Evolutionary conservation across 108 stramenopile genomes (phyloP), one percentile per base, ranked within the genome.

Genomic region (Discostella pseudostelligera): DNA sequence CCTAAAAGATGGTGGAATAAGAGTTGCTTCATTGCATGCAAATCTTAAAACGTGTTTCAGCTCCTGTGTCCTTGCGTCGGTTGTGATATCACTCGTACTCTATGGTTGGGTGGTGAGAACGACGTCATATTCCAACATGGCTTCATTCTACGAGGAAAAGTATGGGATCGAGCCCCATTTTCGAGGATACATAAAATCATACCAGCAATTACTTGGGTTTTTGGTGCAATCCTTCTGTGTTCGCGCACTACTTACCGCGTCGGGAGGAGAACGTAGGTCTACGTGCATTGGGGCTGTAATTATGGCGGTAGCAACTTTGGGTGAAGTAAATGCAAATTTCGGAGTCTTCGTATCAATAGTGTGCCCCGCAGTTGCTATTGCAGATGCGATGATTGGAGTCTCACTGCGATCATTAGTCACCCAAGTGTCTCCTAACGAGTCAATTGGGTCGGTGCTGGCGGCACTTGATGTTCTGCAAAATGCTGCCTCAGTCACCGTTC

Each of bases 111-210:
- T 86, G 13, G 43, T 57, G 32, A 64, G 79, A 24, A 80, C 89
- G 1, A 90, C 89, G 8, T 76, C 69, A n/a, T 90, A 84, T 60
- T 65, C 83, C 1, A 71, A 71, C 22, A 80, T 90, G 80, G 85
- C 83, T 56, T 74, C 65, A 10, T 90, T 84, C 60, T 90, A 90
- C 49, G 89, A 90, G 70, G 85, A 87, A 59, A 86, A 86, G 82
- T 90, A 86, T 54, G 78, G 81, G 2, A 48, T 90, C 21, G 82
- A 86, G 54, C 81, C 89, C 17, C 85, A 87, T 54, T 61, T 70
- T 17, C 72, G 87, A 45, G 89, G 89, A 19, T 90, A 87, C 59
- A 78, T 90, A 44, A 76, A 84, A 46, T 79, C 78, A 13, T 90
- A 87, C 68, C 85, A 87, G 56, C 65, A 62, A 48, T 36, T 76